Evolutionary conservation across 768 basidiomycete species (phyloP), one percentile per base, ranked within the genome.

Genomic region (Cyclocybe aegerita): DNA sequence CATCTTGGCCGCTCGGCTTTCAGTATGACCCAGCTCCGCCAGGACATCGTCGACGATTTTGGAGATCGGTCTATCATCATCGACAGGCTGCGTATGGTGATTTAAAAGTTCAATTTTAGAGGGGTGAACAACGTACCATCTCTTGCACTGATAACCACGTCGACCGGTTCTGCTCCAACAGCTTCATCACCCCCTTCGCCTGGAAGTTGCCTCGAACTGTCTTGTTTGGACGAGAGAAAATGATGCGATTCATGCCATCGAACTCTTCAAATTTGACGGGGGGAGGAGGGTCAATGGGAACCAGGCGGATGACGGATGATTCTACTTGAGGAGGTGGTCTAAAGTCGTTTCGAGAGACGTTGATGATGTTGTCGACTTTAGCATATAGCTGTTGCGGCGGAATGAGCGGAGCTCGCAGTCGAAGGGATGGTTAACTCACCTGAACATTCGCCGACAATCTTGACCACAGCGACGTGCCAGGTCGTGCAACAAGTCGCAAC

Each of bases 211-310:
- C 93, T 60, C 93, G 83, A 0, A 93, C 74, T 6, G 84, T 92
- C 72, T 97, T 98, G 65, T 98, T 98, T 58, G 88, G 80, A 52
- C 96, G 74, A 30, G 84, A 85, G 65, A 98, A 98, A 35, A 97
- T 71, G 48, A 98, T 93, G 39, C 97, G 79, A 41, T 84, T 90
- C 55, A 99, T 76, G 1, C 97, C 97, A 65, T 99, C 97, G 63
- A 98, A 98, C 69, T 99, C 97, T 61, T 95, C 95, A 57, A 98
- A 99, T 64, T 85, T 85, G 53, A 99, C 82, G 0, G 94, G 93
- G 1, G 97, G 97, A 0, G 97, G 97, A 4, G 97, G 97, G 63
- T 98, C 93, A 42, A 88, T 76, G 2, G 96, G 97, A 4, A 85
- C 90, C 51, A 99, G 76, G 46, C 97, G 83, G 34, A 99, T 85